Evolutionary conservation across 1,284 basidiomycete genomes (phyloP), one percentile per base, ranked within the genome.

Genomic region (Takashimella koratensis): DNA sequence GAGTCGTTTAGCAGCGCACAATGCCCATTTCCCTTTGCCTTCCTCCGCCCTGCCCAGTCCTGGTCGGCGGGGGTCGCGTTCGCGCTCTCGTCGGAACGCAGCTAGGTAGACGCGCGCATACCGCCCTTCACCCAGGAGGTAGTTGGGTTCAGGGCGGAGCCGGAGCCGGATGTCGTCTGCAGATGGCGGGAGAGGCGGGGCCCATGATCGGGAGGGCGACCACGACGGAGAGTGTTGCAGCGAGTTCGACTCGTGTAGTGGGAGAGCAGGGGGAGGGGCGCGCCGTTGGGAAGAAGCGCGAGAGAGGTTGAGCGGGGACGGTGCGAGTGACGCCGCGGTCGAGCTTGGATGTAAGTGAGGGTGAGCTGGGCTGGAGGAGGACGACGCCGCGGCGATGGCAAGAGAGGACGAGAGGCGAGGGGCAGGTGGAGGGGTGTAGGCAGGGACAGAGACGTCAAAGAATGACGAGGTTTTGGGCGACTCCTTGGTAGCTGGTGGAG

Each of bases 1-100:
- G 42, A 76, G 60, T 2, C 74, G 63, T 62, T 80, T 80, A 16
- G 75, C 77, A 0, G 78, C 78, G 51, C 77, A 79, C 5, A 80
- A 59, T 39, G 53, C 59, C 76, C 78, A 77, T 11, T 55, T 40
- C 24, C 39, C 44, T 51, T 56, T 58, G 10, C 57, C 50, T 45
- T 59, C 45, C 45, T 53, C 53, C 26, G 53, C 8, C 16, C 30
- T 36, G 8, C 30, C 30, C 16, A 36, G 16, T 36, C 30, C 30
- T 8, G 30, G 30, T 8, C 30, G 16, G 10, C 30, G 8, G 8
- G 30, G 30, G 16, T 36, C 30, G 8, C 30, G 30, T 36, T 36
- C 30, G 16, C 30, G 30, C 30, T 49, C 19, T 58, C 50, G 12
- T 39, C 54, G 21, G 62, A 73, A 78, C 8, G 70, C 59, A 13